Conservation (phyloP, 2,329 filamentous ascomycete species). For the Fusarium denticulatum region DNA sequence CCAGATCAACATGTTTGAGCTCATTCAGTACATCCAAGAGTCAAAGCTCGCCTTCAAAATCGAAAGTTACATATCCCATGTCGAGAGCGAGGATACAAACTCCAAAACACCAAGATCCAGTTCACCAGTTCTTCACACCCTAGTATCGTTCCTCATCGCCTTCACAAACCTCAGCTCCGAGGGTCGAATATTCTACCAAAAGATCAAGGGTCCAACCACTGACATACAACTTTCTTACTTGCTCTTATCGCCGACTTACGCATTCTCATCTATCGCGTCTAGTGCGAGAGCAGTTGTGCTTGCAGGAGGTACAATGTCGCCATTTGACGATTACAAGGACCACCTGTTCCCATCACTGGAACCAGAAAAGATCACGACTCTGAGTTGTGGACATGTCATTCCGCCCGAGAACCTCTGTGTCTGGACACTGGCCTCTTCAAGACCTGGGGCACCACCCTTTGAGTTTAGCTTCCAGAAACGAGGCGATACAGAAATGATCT, state of each 20-base stretch:
- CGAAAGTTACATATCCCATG: conserved; percentile 81
- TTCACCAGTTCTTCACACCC: conserved; percentile 64
- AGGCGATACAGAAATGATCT: conserved; percentile 73
- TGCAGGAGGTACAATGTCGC: conserved; percentile 97
- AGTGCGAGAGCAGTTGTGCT: conserved; percentile 88
- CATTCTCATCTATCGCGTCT: conserved; percentile 88
- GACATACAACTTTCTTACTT: conserved; percentile 81
- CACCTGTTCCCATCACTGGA: conserved; percentile 85
- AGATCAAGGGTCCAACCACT: conserved; percentile 46
- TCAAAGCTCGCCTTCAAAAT: conserved; percentile 95
- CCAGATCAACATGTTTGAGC: conserved; percentile 92
- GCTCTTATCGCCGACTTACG: conserved; percentile 88
- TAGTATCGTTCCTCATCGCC: conserved; percentile 75
- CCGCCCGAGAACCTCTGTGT: conserved; percentile 83
- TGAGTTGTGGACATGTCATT: conserved; percentile 96
- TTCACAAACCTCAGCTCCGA: conserved; percentile 86
- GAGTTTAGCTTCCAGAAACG: conserved; percentile 90
- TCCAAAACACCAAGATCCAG: conserved; percentile 40
- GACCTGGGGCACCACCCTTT: conserved; percentile 63
- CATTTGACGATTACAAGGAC: conserved; percentile 87
- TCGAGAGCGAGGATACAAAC: conserved; percentile 59
- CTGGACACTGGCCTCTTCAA: conserved; percentile 68
- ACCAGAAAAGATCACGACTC: conserved; percentile 72
- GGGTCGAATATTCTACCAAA: conserved; percentile 73
- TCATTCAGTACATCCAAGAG: conserved; percentile 87